Conservation (phyloP, 2,329 filamentous ascomycete species). For the Xylaria hypoxylon region DNA sequence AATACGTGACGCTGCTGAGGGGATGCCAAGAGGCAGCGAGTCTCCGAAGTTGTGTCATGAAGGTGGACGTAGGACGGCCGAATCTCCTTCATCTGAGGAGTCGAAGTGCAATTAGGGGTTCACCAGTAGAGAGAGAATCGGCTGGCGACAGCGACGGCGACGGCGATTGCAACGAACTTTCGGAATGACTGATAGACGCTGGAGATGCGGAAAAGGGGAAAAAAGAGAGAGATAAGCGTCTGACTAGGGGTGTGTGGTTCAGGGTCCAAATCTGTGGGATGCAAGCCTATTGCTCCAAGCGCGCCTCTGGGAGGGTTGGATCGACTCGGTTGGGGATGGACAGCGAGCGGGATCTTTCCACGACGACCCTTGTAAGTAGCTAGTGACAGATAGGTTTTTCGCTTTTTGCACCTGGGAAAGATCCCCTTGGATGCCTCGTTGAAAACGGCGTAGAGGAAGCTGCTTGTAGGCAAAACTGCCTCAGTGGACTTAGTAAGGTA, state of each 20-base stretch:
- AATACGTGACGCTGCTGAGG: constrained; percentile 41
- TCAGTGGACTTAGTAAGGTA: not conserved
- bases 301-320: constrained; percentile 17
- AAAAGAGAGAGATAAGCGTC: constrained; percentile 39
- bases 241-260: constrained; percentile 36
- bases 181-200: constrained; percentile 30
- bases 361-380: constrained; percentile 12
- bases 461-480: not conserved
- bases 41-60: constrained; percentile 44
- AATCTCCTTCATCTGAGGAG: constrained; percentile 39
- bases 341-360: constrained; percentile 32
- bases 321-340: constrained; percentile 28
- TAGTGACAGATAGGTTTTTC: not conserved
- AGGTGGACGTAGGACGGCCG: constrained; percentile 25
- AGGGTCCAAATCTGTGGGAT: constrained; percentile 39
- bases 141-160: constrained; percentile 26
- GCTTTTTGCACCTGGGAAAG: constrained; percentile 5
- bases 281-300: constrained; percentile 33
- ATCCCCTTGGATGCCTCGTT: constrained; percentile 5
- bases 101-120: constrained; percentile 32
- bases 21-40: constrained; percentile 43
- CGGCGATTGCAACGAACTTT: constrained; percentile 15
- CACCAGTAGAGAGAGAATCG: constrained; percentile 31
- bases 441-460: constrained; percentile 7
- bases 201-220: constrained; percentile 34